Base-by-base conservation (phyloP, 176 grass and related monocot species). In the Ensete ventricosum region DNA sequence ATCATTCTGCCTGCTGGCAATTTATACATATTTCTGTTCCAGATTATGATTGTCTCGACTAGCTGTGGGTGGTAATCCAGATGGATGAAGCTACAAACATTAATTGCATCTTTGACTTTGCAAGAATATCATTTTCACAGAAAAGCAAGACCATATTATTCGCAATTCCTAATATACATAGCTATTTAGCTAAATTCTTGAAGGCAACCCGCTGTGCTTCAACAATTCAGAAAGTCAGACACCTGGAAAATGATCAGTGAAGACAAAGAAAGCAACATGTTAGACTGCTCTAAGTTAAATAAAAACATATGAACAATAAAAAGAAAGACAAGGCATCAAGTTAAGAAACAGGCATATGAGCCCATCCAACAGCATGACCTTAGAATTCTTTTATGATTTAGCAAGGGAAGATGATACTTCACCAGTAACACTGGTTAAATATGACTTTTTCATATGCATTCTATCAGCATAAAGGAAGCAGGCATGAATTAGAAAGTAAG, bases 1-100 rank as follows among this genome's bases (percentile, higher is more conserved):
- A 99, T 88, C 88, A 92, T 85, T 78, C 76, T 90, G 76, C 67
- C 74, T 76, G 76, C 62, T 51, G 14, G 34, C 12, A 49, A 43
- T 17, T 69, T 19, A 17, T 19, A 19, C 14, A 69, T 49, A 22
- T 48, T 69, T 49, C 21, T 19, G 14, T 48, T 49, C 34, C 66
- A 50, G 66, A 49, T 17, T 49, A 34, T 49, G 29, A 69, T 49
- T 49, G 34, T 12, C 66, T 5, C 50, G 13, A 19, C 22, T 49
- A 69, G 29, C 19, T n/a, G 13, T 49, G 49, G 29, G 9, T 49
- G 13, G 14, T 3, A 69, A 50, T 17, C 34, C 22, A 14, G 1
- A 69, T 49, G 63, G 63, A 65, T 65, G 11, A 43, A 50, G 27
- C 29, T 43, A 69, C 49, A 17, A 13, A 49, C 34, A 69, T 49